Evolutionary conservation across 164 flowering plant species (phyloP).

Genomic region (Echeveria elegans): DNA sequence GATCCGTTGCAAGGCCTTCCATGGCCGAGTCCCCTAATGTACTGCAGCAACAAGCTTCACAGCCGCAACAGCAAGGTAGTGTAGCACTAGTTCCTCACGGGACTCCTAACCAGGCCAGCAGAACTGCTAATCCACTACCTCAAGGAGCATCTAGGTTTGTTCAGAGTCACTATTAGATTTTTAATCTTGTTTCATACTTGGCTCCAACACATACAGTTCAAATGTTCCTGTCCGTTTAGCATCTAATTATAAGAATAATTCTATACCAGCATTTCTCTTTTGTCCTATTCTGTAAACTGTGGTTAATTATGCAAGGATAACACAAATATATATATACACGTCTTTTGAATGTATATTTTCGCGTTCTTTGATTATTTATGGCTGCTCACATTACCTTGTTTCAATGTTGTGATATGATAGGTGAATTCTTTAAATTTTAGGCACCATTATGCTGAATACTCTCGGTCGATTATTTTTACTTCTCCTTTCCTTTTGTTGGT

Average conservation of each 20-base stretch:
- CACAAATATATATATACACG: too few species aligned
- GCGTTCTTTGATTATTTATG: neutral
- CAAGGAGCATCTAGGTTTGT: constrained; percentile 98
- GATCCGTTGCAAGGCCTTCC: constrained; percentile 35
- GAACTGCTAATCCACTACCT: constrained; percentile 58
- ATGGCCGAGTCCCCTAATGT: constrained; percentile 40
- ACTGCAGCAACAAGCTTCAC: constrained; percentile 47
- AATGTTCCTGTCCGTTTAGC: neutral
- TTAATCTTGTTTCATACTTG: constrained; percentile 30
- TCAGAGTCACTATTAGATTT: constrained; percentile 45
- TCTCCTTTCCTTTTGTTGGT: neutral
- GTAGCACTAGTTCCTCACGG: constrained; percentile 55
- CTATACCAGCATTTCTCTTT: neutral
- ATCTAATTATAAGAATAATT: neutral
- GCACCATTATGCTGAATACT: neutral
- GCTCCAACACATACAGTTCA: constrained; percentile 25
- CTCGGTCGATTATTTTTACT: neutral
- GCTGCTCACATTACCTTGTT: neutral
- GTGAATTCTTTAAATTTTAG: neutral
- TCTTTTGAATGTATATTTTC: too few species aligned
- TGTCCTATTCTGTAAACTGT: neutral
- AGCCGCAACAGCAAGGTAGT: constrained; percentile 43
- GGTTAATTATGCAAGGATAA: neutral
- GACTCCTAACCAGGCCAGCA: constrained; percentile 51
- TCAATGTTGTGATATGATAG: neutral